phyloP scores from a whole-genome alignment of 805 yeast genomes.

The Pichia thaimueangensis region DNA sequence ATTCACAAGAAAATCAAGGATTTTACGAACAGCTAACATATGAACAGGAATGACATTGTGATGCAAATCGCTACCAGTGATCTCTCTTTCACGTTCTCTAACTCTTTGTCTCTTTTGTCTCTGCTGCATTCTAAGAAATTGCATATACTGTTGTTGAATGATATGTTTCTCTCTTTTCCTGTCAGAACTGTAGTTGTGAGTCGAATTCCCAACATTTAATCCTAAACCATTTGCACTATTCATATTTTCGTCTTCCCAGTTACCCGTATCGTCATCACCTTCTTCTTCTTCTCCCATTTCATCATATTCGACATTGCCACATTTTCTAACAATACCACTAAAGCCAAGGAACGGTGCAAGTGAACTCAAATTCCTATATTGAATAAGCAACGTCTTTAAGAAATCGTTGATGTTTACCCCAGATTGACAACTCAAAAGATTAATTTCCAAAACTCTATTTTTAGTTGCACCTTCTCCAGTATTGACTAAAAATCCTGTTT shows the following conservation, averaged over 20 bases:
- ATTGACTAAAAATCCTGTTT: constrained; percentile 61
- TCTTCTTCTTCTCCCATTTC: constrained; percentile 21
- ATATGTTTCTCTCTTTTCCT: constrained; percentile 10
- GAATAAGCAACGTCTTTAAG: constrained; percentile 49
- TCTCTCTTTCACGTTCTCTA: constrained; percentile 8
- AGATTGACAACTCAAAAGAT: constrained; percentile 66
- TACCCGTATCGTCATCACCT: constrained; percentile 8
- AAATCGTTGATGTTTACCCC: constrained; percentile 51
- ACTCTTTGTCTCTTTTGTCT: constrained; percentile 6
- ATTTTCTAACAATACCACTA: constrained; percentile 10
- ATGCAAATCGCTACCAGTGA: constrained; percentile 10
- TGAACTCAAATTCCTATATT: constrained; percentile 44
- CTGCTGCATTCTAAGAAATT: constrained; percentile 15
- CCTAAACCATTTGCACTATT: neutral
- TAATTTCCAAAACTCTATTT: constrained; percentile 47
- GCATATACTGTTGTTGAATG: constrained; percentile 14
- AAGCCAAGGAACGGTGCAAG: constrained; percentile 25
- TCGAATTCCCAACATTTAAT: neutral
- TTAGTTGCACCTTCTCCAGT: constrained; percentile 17
- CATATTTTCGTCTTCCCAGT: constrained; percentile 7
- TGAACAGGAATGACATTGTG: constrained; percentile 66
- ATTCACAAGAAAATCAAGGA: constrained; percentile 54
- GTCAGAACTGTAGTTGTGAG: neutral
- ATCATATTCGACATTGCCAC: constrained; percentile 31
- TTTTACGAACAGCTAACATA: constrained; percentile 57